phyloP scores from a whole-genome alignment of 257 asterid genomes.

The Sherardia arvensis region DNA sequence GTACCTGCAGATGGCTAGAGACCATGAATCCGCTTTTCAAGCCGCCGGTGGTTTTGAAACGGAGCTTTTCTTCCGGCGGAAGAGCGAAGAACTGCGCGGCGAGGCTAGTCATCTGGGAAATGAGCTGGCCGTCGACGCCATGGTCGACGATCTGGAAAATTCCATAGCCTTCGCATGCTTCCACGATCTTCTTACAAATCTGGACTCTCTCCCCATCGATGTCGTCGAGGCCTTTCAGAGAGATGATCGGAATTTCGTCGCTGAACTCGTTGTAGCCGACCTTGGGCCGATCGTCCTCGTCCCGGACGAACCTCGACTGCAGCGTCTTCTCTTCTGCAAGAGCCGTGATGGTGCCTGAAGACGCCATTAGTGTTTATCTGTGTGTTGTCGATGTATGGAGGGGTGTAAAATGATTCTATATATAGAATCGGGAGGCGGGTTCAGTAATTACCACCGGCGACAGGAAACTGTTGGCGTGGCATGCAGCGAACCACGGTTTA shows the following conservation, averaged over 20 bases:
- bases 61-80: conserved; percentile 55
- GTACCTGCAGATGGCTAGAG: conserved; percentile 79
- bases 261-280: conserved; percentile 67
- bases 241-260: conserved; percentile 73
- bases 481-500: too few species aligned
- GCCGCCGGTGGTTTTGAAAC: conserved; percentile 71
- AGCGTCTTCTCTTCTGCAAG: conserved; percentile 31
- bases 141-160: conserved; percentile 79
- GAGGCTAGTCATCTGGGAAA: conserved; percentile 39
- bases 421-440: too few species aligned
- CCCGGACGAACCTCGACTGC: conserved; percentile 48
- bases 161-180: conserved; percentile 89
- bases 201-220: conserved; percentile 27
- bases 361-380: conserved; percentile 7
- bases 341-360: conserved; percentile 27
- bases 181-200: conserved; percentile 43
- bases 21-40: conserved; percentile 78
- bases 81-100: conserved; percentile 50
- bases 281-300: conserved; percentile 84
- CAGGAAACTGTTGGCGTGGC: too few species aligned
- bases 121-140: conserved; percentile 39
- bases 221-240: conserved; percentile 49
- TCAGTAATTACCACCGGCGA: too few species aligned
- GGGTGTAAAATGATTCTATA: too few species aligned
- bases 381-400: too few species aligned